Evolutionary conservation across 352 stramenopile genomes (phyloP), one percentile per base, ranked within the genome.

Genomic region (Phytophthora europaea): DNA sequence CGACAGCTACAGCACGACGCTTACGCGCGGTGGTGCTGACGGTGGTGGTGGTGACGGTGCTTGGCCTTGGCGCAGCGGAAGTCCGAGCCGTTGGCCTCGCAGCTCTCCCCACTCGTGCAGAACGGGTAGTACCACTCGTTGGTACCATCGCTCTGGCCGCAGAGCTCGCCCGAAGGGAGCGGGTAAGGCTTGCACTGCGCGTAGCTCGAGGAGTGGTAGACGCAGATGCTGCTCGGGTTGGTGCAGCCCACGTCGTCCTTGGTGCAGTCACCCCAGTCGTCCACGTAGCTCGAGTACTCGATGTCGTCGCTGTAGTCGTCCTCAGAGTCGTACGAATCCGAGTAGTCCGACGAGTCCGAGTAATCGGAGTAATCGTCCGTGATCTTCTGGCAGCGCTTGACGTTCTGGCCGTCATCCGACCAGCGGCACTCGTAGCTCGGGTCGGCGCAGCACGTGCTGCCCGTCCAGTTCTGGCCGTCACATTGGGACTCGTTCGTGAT

Each of bases 181-280:
- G 65, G 75, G 16, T 61, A 53, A 0, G 76, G 76, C 69, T 80
- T 83, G 72, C 72, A 83, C 55, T 83, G 68, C 12, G 76, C 55
- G 76, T 80, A 80, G 12, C 61, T 60, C 3, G 38, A 23, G 26
- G 75, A 82, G 75, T 82, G 52, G 15, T 28, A 26, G 20, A 80
- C 31, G 57, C 75, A 82, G 55, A 36, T 48, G 54, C 61, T 73
- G 16, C 43, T 47, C 28, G 55, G 40, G 31, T 45, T 60, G 23
- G 56, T 57, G 61, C 73, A 80, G 28, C 60, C 40, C 2, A 71
- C 65, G 15, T 78, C 65, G 5, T 34, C 22, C 7, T 26, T 56
- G 23, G 70, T 73, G 65, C 70, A 81, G 40, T 75, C 65, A 28
- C 40, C 65, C 28, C 51, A 81, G 57, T 73, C 74, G 28, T 61